Percentiles rank a stretch among this genome's conserved stretches.
phyloP scores from a whole-genome alignment of 192 early-diverging fungal genomes.

The Chytriomyces hyalinus region DNA sequence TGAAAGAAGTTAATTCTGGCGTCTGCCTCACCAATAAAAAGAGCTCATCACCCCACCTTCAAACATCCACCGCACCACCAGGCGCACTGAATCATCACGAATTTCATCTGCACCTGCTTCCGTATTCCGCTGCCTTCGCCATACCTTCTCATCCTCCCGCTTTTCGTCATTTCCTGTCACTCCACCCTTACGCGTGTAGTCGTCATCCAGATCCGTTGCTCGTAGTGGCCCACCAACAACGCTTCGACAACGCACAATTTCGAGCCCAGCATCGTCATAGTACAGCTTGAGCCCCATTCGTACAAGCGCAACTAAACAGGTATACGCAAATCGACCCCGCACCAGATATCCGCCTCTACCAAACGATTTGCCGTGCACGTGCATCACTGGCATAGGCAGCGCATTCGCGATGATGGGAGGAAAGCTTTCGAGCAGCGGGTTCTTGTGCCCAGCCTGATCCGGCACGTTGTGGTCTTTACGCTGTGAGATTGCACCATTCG shows the following conservation, averaged over 20 bases:
- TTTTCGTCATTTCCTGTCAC: background rate
- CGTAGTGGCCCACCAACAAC: slow-evolving; percentile 3
- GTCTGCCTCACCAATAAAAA: background rate
- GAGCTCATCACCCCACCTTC: slow-evolving; percentile 28
- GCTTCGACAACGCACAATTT: slow-evolving; percentile 18
- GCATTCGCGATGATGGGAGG: slow-evolving; percentile 2
- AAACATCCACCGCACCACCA: slow-evolving; percentile 50
- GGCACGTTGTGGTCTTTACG: background rate
- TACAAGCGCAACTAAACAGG: background rate
- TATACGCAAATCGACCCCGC: slow-evolving; percentile 6
- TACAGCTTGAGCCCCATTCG: background rate
- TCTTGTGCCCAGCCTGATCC: background rate
- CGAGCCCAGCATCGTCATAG: slow-evolving; percentile 23
- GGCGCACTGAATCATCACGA: slow-evolving; percentile 16
- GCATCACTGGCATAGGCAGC: background rate
- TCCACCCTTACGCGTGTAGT: slow-evolving; percentile 7
- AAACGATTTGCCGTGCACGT: background rate
- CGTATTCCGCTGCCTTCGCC: background rate
- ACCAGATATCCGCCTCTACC: slow-evolving; percentile 11
- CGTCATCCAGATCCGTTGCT: slow-evolving; percentile 18
- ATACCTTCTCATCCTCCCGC: background rate
- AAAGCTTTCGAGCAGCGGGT: background rate
- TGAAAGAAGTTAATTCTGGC: background rate
- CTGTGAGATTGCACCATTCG: background rate
- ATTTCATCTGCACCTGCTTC: background rate